phyloP scores from a whole-genome alignment of 2,329 filamentous ascomycete genomes.

The Talaromyces sp. region DNA sequence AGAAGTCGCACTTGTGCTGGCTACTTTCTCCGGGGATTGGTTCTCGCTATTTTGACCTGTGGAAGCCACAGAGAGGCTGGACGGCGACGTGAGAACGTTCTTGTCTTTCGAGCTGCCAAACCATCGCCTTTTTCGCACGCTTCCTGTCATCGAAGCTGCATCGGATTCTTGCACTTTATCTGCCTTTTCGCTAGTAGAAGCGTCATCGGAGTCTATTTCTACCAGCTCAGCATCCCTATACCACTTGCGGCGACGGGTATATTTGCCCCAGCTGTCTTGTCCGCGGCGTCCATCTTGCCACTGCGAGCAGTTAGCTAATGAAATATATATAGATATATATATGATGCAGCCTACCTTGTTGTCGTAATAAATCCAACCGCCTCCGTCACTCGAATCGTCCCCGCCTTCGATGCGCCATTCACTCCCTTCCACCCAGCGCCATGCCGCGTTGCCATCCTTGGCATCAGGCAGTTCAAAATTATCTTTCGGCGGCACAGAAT shows the following conservation, averaged over 20 bases:
- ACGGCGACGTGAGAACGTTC: slow-evolving; percentile 17
- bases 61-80: slow-evolving; percentile 12
- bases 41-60: slow-evolving; percentile 9
- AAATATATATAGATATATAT: too few relatives aligned
- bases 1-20: slow-evolving; percentile 15
- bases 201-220: slow-evolving; percentile 50
- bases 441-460: slow-evolving; percentile 56
- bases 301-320: slow-evolving; percentile 36
- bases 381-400: slow-evolving; percentile 45
- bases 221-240: slow-evolving; percentile 93
- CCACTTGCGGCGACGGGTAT: slow-evolving; percentile 92
- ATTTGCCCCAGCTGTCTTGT: slow-evolving; percentile 86
- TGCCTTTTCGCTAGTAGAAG: slow-evolving; percentile 36
- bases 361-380: slow-evolving; percentile 96
- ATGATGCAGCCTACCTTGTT: slow-evolving; percentile 63
- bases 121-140: slow-evolving; percentile 31
- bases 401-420: slow-evolving; percentile 80
- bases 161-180: slow-evolving; percentile 18
- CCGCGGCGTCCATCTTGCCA: slow-evolving; percentile 86
- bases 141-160: slow-evolving; percentile 16
- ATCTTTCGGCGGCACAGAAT: slow-evolving; percentile 68
- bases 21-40: neutral
- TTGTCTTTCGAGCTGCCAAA: slow-evolving; percentile 29
- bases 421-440: slow-evolving; percentile 79
- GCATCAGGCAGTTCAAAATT: slow-evolving; percentile 64